Evolutionary conservation across 176 grass and related monocot genomes (phyloP).

Genomic region (Zoysia pacifica): DNA sequence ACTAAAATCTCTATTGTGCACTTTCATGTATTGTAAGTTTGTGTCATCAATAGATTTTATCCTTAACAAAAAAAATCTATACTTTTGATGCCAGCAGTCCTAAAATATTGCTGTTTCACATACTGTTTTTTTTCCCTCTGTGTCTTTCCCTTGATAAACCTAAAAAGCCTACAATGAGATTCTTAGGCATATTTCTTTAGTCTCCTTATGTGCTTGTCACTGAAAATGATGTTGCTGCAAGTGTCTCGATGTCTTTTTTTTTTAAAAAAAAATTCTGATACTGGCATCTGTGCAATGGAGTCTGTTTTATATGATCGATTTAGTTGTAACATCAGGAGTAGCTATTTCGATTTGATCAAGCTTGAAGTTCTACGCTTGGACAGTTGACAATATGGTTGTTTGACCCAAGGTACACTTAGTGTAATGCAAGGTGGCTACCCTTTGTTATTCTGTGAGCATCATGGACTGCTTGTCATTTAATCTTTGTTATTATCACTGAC

Average conservation of each 20-base stretch:
- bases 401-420: background rate
- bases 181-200: background rate
- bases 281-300: background rate
- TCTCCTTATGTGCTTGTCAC: background rate
- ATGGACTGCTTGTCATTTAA: constrained; percentile 16
- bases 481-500: constrained; percentile 20
- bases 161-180: background rate
- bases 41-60: background rate
- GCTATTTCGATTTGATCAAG: background rate
- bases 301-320: constrained; percentile 1
- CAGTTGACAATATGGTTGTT: background rate
- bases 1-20: constrained; percentile 9
- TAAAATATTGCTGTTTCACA: background rate
- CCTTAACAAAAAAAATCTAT: background rate
- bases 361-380: constrained; percentile 21
- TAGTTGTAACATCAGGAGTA: background rate
- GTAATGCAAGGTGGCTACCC: background rate
- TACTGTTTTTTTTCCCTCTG: background rate
- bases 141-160: background rate
- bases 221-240: background rate
- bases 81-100: background rate
- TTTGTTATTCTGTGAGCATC: constrained; percentile 16
- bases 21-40: background rate
- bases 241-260: background rate
- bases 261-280: background rate